Percentiles rank a stretch among this genome's conserved stretches.
These are phyloP conservation scores for Thermothelomyces thermophilus DNA, from an alignment of 2,329 filamentous ascomycete genomes.

Conservation along the genomic window DNA sequence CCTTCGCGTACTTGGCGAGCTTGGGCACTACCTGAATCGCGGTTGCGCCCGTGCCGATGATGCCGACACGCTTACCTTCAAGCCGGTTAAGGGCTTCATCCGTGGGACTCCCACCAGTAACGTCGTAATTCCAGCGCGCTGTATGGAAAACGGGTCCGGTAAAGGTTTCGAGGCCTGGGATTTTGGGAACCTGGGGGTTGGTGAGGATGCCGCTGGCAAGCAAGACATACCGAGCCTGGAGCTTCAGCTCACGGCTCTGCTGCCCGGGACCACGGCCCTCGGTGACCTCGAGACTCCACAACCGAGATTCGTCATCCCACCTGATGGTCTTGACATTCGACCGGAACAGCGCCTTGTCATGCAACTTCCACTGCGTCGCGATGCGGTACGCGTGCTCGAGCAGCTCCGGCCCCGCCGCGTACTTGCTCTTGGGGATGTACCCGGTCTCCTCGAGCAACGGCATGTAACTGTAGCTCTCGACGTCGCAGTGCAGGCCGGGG, in stretches of 20 bases:
- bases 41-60: slow-evolving; percentile 46
- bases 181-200: slow-evolving; percentile 37
- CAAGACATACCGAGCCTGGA: slow-evolving; percentile 36
- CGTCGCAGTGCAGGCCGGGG: slow-evolving; percentile 48
- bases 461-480: slow-evolving; percentile 55
- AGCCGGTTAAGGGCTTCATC: slow-evolving; percentile 39
- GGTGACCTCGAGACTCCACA: slow-evolving; percentile 22
- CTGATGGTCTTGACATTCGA: slow-evolving; percentile 32
- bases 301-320: slow-evolving; percentile 35
- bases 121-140: slow-evolving; percentile 39
- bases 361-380: slow-evolving; percentile 38
- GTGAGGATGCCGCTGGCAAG: slow-evolving; percentile 35
- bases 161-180: slow-evolving; percentile 38
- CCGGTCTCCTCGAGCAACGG: slow-evolving; percentile 54
- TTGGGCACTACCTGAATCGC: slow-evolving; percentile 40
- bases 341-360: slow-evolving; percentile 41
- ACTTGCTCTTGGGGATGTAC: slow-evolving; percentile 48
- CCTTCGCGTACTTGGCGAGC: slow-evolving; percentile 40
- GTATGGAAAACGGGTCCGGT: slow-evolving; percentile 40
- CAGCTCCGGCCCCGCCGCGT: slow-evolving; percentile 34
- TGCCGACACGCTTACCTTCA: slow-evolving; percentile 39
- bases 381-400: slow-evolving; percentile 40
- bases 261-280: slow-evolving; percentile 27
- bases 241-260: slow-evolving; percentile 26
- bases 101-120: slow-evolving; percentile 36